Base-by-base conservation (phyloP, 2,329 filamentous ascomycete species). In the Penicillium olsonii region DNA sequence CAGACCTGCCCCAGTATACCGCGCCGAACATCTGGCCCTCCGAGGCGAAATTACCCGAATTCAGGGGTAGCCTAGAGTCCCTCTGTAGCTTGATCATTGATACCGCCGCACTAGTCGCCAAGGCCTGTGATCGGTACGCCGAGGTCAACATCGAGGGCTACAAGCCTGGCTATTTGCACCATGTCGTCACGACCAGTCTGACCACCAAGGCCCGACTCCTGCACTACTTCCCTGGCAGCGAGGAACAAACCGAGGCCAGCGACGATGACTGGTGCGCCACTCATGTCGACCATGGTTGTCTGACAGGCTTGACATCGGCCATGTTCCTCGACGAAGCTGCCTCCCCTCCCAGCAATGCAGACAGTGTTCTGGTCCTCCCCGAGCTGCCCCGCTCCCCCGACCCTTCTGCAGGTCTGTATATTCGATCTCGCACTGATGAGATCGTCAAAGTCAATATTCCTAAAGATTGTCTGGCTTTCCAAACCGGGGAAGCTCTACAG, bases 391-490 rank as follows among this genome's bases (percentile, higher is more conserved):
- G 78, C 0, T 91, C 90, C 3, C 92, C 94, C 0, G 92, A 97
- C 65, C 84, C 91, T 4, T 81, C 82, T 11, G 88, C 92, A 0
- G 94, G 94, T 0, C 76, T 99, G n/a, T 97, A 96, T 75, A 96
- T 97, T 73, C 87, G 88, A 68, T 92, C 91, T 24, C 86, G 94
- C 37, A 83, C 84, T 0, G 91, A 90, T 2, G 78, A 87, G 52
- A 87, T 88, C 1, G 87, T 92, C n/a, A 94, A 97, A 71, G 90
- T 97, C 60, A 85, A 86, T 66, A 96, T 99, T 57, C 94, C 92
- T 1, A 81, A 85, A 35, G 91, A 95, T 67, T 94, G 90, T 70
- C 86, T 99, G 42, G 94, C 90, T 0, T 99, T 99, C 68, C 92
- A 99, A 77, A 99, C 92, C 0, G 94, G 92, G 2, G 90, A 96